phyloP scores from a whole-genome alignment of 129 eudicot species.

The Tanacetum coccineum region DNA sequence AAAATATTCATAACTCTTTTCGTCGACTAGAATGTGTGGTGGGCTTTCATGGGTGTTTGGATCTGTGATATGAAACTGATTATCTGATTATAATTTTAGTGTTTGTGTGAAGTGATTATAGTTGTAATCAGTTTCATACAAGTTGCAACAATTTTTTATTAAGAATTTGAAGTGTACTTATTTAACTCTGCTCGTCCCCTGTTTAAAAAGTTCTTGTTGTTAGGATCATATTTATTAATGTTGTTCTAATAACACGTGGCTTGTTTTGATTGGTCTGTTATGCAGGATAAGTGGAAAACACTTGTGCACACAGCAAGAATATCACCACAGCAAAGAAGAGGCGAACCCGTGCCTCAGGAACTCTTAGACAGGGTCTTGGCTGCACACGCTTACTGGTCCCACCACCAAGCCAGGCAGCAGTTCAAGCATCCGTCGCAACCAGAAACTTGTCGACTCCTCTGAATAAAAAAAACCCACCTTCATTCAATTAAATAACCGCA shows the following conservation, averaged over 20 bases:
- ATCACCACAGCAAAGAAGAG: conserved; percentile 98
- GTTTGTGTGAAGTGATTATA: too few species aligned
- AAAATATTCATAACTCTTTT: too few species aligned
- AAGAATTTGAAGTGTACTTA: too few species aligned
- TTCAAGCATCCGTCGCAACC: conserved; percentile 48
- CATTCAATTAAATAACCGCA: background rate
- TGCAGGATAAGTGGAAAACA: conserved; percentile 98
- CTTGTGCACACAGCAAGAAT: conserved; percentile 97
- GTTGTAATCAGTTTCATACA: too few species aligned
- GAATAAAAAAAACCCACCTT: conserved; percentile 20
- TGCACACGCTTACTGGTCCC: conserved; percentile 96
- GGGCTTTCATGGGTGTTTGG: too few species aligned
- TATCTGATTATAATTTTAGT: too few species aligned
- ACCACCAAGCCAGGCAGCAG: conserved; percentile 86
- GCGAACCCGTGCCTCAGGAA: conserved; percentile 98
- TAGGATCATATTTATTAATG: background rate
- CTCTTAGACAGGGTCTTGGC: conserved; percentile 86
- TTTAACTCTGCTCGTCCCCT: too few species aligned
- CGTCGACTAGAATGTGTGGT: too few species aligned
- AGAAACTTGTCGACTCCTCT: conserved; percentile 64
- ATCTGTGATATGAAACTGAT: too few species aligned
- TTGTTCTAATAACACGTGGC: conserved; percentile 11
- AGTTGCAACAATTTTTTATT: too few species aligned
- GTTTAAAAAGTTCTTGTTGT: too few species aligned
- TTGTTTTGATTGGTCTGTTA: conserved; percentile 2